phyloP scores from a whole-genome alignment of 2,329 filamentous ascomycete species.

The Epichloe scottii region DNA sequence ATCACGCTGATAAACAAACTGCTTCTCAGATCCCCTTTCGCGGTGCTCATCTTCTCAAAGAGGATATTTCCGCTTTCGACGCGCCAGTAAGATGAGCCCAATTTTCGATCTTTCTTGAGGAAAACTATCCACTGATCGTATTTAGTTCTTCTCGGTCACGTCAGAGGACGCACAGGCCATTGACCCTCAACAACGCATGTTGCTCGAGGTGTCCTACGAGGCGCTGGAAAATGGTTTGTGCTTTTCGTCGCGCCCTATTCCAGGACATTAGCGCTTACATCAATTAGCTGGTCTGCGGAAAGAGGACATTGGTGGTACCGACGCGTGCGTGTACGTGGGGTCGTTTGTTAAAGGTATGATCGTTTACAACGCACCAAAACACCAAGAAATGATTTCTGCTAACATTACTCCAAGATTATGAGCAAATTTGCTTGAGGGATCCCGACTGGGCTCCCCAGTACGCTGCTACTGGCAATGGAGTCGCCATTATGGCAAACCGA shows the following conservation, averaged over 20 bases:
- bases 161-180: conserved; percentile 38
- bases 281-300: conserved; percentile 29
- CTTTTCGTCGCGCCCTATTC: neutral
- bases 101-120: neutral
- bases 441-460: conserved; percentile 37
- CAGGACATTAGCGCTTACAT: neutral
- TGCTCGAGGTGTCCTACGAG: conserved; percentile 38
- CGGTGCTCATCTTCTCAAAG: conserved; percentile 39
- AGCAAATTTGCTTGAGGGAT: conserved; percentile 36
- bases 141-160: conserved; percentile 37
- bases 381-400: neutral
- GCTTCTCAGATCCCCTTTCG: conserved; percentile 30
- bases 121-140: neutral
- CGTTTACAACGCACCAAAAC: neutral
- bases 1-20: conserved; percentile 4
- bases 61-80: conserved; percentile 34
- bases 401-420: conserved; percentile 27
- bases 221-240: conserved; percentile 34
- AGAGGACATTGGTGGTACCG: conserved; percentile 29
- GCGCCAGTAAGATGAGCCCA: conserved; percentile 25
- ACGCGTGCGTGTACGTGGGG: conserved; percentile 36
- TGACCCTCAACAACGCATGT: conserved; percentile 39
- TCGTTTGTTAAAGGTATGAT: conserved; percentile 35
- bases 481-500: conserved; percentile 41
- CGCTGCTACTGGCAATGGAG: conserved; percentile 39